A percentile compares a stretch with the other conserved stretches of the same genome.
These are phyloP conservation scores for Leishmania turanica DNA, from an alignment of 208 protist genomes.

Conservation along the genomic window DNA sequence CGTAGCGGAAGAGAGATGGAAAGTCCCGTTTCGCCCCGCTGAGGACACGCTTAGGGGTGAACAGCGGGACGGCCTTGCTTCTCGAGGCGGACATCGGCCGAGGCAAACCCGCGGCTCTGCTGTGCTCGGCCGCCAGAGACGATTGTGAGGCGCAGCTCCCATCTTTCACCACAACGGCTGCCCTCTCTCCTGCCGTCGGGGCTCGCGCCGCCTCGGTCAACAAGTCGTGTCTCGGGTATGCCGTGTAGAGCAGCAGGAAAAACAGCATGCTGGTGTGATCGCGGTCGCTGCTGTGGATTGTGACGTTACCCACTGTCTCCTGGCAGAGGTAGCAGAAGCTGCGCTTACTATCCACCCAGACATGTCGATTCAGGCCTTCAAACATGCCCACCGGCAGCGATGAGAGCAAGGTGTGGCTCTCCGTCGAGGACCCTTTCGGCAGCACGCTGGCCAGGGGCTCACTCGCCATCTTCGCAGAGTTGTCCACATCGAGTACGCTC, in stretches of 20 bases:
- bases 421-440: constrained; percentile 43
- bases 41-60: constrained; percentile 17
- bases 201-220: constrained; percentile 9
- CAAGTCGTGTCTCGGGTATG: constrained; percentile 50
- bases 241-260: constrained; percentile 81
- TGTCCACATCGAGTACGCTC: not conserved
- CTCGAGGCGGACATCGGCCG: not conserved
- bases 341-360: constrained; percentile 64
- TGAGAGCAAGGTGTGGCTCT: constrained; percentile 28
- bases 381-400: constrained; percentile 42
- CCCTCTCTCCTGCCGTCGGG: constrained; percentile 6
- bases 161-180: not conserved
- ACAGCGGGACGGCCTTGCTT: not conserved
- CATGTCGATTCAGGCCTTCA: constrained; percentile 83
- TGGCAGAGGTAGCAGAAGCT: constrained; percentile 87
- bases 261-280: constrained; percentile 86
- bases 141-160: not conserved
- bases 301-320: constrained; percentile 64
- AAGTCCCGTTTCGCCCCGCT: constrained; percentile 27
- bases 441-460: not conserved
- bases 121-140: not conserved
- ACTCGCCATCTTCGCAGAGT: not conserved
- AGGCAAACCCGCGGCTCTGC: not conserved
- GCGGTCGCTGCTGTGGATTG: constrained; percentile 70
- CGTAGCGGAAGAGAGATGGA: constrained; percentile 60